These are phyloP conservation scores for Pinus taeda DNA, from an alignment of 75 land plant genomes.

Conservation along the genomic window DNA sequence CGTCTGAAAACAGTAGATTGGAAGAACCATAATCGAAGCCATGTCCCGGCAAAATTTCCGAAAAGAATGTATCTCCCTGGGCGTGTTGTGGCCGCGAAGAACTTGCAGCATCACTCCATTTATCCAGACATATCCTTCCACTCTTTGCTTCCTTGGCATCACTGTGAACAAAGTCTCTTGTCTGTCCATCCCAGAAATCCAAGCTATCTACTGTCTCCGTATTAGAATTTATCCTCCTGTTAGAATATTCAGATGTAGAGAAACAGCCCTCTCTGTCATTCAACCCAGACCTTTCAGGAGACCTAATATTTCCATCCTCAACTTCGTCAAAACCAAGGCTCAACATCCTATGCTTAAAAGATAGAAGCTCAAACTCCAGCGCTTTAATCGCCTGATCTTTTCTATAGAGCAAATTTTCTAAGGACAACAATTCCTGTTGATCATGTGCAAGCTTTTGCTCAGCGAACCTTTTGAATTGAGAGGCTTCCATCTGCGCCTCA, in stretches of 20 bases:
- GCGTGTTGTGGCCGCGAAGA: neutral
- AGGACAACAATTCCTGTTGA: conserved; percentile 24
- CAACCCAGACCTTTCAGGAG: neutral
- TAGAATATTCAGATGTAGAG: neutral
- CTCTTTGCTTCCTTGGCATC: conserved; percentile 6
- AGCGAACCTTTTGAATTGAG: conserved; percentile 38
- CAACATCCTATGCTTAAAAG: conserved; percentile 13
- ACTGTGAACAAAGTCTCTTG: neutral
- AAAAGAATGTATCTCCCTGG: neutral
- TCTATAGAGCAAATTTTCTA: conserved; percentile 22
- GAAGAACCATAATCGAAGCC: neutral
- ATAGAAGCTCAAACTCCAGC: conserved; percentile 1
- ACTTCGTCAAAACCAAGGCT: neutral
- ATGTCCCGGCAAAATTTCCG: neutral
- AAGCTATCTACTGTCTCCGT: neutral
- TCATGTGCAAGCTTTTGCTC: conserved; percentile 43
- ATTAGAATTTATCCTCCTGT: neutral
- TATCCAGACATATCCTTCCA: neutral
- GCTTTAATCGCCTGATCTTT: conserved; percentile 12
- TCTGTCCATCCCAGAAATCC: conserved; percentile 1
- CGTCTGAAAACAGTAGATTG: neutral
- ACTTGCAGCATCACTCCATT: neutral
- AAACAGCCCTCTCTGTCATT: neutral
- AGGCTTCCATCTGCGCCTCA: conserved; percentile 38
- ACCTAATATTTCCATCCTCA: neutral